Conservation (phyloP, 768 basidiomycete species). For the Lentinula sp. region DNA sequence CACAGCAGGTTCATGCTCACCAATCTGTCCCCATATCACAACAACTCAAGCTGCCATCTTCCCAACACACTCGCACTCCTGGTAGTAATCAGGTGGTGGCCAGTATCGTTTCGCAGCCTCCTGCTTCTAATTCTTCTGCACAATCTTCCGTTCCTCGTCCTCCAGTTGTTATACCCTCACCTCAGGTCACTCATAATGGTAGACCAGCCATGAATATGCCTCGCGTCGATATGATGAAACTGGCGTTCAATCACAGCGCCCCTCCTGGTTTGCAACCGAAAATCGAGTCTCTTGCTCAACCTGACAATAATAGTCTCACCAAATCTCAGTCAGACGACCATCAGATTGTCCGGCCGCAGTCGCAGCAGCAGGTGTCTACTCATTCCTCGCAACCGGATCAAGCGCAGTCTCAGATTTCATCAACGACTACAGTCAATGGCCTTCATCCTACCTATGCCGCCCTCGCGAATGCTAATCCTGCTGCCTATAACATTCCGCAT, state of each 20-base stretch:
- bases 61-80: background rate
- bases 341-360: conserved; percentile 13
- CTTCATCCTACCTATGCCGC: conserved; percentile 23
- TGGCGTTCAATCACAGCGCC: conserved; percentile 10
- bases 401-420: conserved; percentile 7
- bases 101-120: background rate
- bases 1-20: background rate
- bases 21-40: conserved; percentile 2
- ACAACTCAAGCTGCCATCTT: background rate
- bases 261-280: conserved; percentile 10
- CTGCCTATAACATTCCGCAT: conserved; percentile 25
- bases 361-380: conserved; percentile 43
- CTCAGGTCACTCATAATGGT: conserved; percentile 10
- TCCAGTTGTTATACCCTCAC: conserved; percentile 15
- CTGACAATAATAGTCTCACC: background rate
- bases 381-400: conserved; percentile 11
- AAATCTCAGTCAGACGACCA: background rate
- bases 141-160: conserved; percentile 26
- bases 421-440: conserved; percentile 18
- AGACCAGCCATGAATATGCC: conserved; percentile 41
- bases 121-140: background rate
- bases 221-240: conserved; percentile 29
- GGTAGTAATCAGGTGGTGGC: background rate
- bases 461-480: conserved; percentile 9
- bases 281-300: conserved; percentile 3